Evolutionary conservation across 2,329 filamentous ascomycete species (phyloP), one percentile per base, ranked within the genome.

Genomic region (Talaromyces verruculosus): DNA sequence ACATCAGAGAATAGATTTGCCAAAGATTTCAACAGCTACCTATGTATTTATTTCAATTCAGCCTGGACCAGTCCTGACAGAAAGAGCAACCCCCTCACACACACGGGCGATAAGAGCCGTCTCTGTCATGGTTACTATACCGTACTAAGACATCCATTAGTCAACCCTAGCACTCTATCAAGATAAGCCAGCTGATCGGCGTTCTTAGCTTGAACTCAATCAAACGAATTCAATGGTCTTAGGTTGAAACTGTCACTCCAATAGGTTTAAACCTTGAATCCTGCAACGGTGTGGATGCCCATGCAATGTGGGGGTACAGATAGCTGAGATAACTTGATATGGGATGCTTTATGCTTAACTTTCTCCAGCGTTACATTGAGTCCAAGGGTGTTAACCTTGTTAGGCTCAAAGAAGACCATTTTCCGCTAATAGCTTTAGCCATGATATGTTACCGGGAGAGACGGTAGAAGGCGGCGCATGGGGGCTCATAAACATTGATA

Each of bases 151-250:
- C 33, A 37, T 13, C 33, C 6, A 37, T 37, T 37, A 39, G 53
- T 37, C 53, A 57, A 22, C 53, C 53, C 33, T 11, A 57, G 33
- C 53, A 25, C 17, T 35, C 17, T 57, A 61, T 47, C 58, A 35
- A 47, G 58, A 61, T 47, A 61, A 60, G 58, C 37, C 37, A 30
- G 17, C 17, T n/a, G 58, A 60, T 60, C 58, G 41, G 58, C 58
- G 41, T 37, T 43, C 58, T 61, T 61, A 41, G 58, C 58, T 47
- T 35, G 6, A 11, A 57, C n/a, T 17, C 53, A 37, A 22, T 35
- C 11, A 5, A 57, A 57, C n/a, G 33, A 37, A 8, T 15, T 15
- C 33, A 17, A 37, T 5, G 53, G 30, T 13, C 3, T 7, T 22
- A 30, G 33, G 30, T n/a, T 13, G n/a, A 19, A 15, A 0, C 5